These are phyloP conservation scores for Micromonas commoda DNA, from an alignment of 139 green algal species.

Conservation along the genomic window DNA sequence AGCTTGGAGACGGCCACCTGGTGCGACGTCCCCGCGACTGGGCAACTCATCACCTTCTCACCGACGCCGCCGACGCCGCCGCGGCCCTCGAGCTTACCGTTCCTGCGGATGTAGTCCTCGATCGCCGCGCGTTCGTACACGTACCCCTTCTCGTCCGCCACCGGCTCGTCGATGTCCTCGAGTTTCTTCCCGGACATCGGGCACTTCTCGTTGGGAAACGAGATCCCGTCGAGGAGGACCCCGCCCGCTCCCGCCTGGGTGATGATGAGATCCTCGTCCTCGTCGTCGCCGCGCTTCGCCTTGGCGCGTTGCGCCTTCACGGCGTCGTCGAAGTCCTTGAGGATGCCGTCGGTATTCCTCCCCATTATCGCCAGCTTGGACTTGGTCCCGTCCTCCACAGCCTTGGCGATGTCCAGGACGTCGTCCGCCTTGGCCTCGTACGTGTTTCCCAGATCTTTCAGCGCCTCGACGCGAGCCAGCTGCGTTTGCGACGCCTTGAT, in stretches of 20 bases:
- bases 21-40: too few species aligned
- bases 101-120: background rate
- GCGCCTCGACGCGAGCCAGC: too few species aligned
- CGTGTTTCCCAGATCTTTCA: too few species aligned
- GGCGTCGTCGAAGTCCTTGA: too few species aligned
- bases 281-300: background rate
- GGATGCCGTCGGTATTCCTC: background rate
- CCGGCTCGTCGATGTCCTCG: conserved; percentile 5
- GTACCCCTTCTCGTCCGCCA: conserved; percentile 12
- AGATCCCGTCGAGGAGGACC: background rate
- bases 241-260: background rate
- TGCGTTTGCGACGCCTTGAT: too few species aligned
- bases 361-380: background rate
- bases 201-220: conserved; percentile 11
- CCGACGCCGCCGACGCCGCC: too few species aligned
- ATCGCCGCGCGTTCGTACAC: conserved; percentile 16
- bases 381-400: too few species aligned
- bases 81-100: background rate
- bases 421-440: too few species aligned
- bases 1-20: too few species aligned
- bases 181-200: background rate
- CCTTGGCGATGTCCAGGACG: too few species aligned
- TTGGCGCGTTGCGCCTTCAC: background rate
- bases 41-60: background rate
- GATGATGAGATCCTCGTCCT: background rate